Percentiles rank a stretch among this genome's conserved stretches.
phyloP scores from a whole-genome alignment of 2,329 filamentous ascomycete genomes.

The Exophiala sideris region DNA sequence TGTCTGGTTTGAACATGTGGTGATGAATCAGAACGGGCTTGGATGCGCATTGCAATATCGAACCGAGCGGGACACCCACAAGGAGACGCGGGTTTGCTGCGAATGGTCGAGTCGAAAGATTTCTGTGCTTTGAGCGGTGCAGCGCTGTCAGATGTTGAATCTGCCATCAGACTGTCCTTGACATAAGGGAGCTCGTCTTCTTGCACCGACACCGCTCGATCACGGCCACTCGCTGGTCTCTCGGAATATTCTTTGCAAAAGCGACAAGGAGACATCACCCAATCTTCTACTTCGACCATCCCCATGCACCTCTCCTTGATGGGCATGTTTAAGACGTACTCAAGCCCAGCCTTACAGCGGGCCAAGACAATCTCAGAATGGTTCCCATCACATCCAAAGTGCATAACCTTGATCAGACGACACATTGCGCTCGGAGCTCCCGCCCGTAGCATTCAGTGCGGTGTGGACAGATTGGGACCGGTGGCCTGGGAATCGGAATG shows the following conservation, averaged over 20 bases:
- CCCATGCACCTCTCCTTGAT: constrained; percentile 10
- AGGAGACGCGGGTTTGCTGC: background rate
- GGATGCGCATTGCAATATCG: too few relatives aligned
- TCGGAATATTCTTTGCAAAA: constrained; percentile 15
- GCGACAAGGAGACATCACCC: constrained; percentile 19
- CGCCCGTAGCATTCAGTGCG: too few relatives aligned
- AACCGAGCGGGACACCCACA: too few relatives aligned
- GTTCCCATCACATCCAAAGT: constrained; percentile 17
- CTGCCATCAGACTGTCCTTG: background rate
- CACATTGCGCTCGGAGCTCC: constrained; percentile 10
- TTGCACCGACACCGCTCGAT: constrained; percentile 11
- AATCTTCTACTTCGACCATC: constrained; percentile 11
- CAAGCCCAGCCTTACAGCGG: constrained; percentile 15
- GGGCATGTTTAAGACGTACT: constrained; percentile 15
- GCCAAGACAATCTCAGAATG: constrained; percentile 10
- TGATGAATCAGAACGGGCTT: too few relatives aligned
- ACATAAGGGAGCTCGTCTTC: background rate
- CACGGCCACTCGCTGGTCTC: background rate
- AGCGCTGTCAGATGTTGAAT: background rate
- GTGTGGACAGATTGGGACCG: too few relatives aligned
- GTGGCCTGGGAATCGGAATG: too few relatives aligned
- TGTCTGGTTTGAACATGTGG: too few relatives aligned
- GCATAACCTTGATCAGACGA: constrained; percentile 16
- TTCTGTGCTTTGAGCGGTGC: background rate
- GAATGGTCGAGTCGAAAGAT: background rate